phyloP scores from a whole-genome alignment of 805 yeast species.

The Kazachstania psychrophila region DNA sequence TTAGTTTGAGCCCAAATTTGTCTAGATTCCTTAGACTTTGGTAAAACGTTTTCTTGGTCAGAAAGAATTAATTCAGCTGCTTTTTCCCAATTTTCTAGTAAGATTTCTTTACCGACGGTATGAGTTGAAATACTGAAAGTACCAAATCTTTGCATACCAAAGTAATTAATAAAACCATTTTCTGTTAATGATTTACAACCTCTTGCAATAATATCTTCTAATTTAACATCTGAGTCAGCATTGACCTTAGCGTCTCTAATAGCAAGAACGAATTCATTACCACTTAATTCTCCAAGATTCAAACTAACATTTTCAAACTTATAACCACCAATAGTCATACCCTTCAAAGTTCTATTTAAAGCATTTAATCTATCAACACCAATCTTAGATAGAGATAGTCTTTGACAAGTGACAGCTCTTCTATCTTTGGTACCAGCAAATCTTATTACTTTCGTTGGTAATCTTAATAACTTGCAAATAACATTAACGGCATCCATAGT shows the following conservation, averaged over 20 bases:
- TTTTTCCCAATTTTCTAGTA: slow-evolving; percentile 65
- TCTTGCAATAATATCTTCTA: slow-evolving; percentile 39
- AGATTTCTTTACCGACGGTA: slow-evolving; percentile 61
- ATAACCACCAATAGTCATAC: slow-evolving; percentile 75
- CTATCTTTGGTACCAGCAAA: slow-evolving; percentile 97
- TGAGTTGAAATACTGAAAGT: slow-evolving; percentile 92
- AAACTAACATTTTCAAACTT: slow-evolving; percentile 52
- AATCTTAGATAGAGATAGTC: slow-evolving; percentile 57
- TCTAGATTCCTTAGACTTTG: slow-evolving; percentile 78
- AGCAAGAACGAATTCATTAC: slow-evolving; percentile 83
- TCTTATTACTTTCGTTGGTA: slow-evolving; percentile 61
- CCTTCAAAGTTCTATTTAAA: slow-evolving; percentile 65
- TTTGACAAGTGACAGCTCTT: slow-evolving; percentile 90
- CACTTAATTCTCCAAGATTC: slow-evolving; percentile 72
- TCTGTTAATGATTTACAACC: slow-evolving; percentile 50
- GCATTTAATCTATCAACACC: slow-evolving; percentile 67
- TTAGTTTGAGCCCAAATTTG: slow-evolving; percentile 66
- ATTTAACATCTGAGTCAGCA: slow-evolving; percentile 25
- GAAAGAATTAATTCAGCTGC: slow-evolving; percentile 74
- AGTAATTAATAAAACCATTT: slow-evolving; percentile 85
- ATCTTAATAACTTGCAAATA: slow-evolving; percentile 60
- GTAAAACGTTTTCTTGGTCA: slow-evolving; percentile 76
- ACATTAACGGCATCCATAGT: slow-evolving; percentile 89
- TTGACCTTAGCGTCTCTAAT: slow-evolving; percentile 56
- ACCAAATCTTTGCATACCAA: slow-evolving; percentile 98